These are phyloP conservation scores for Pichia norvegensis DNA, from an alignment of 1,139 yeast species.

Conservation along the genomic window DNA sequence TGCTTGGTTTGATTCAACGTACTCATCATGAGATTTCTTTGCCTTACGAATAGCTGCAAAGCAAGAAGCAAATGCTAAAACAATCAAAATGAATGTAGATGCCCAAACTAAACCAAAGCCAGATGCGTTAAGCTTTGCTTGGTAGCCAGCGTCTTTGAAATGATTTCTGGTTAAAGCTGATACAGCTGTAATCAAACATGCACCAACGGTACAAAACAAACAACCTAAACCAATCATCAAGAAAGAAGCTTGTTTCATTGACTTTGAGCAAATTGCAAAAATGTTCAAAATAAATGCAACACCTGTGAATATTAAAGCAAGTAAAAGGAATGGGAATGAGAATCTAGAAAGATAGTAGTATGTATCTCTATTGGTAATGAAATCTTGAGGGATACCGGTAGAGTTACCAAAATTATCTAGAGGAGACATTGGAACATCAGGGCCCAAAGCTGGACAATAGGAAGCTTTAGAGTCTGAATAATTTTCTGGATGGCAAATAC, in stretches of 20 bases:
- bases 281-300: conserved; percentile 32
- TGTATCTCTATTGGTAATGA: conserved; percentile 47
- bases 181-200: conserved; percentile 61
- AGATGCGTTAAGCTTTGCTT: conserved; percentile 47
- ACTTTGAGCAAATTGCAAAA: conserved; percentile 32
- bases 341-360: conserved; percentile 66
- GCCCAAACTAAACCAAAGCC: conserved; percentile 66
- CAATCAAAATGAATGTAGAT: conserved; percentile 44
- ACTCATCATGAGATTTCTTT: conserved; percentile 27
- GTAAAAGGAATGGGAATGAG: conserved; percentile 56
- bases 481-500: conserved; percentile 45
- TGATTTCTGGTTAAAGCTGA: conserved; percentile 58
- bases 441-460: conserved; percentile 33
- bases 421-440: conserved; percentile 67
- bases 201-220: conserved; percentile 50
- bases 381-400: conserved; percentile 44
- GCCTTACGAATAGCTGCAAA: conserved; percentile 43
- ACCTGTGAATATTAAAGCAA: conserved; percentile 53
- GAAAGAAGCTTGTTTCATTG: conserved; percentile 48
- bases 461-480: conserved; percentile 20
- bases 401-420: conserved; percentile 56
- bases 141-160: conserved; percentile 39
- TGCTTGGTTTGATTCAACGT: not conserved
- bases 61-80: conserved; percentile 50
- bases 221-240: conserved; percentile 46